Evolutionary conservation across 208 protist species (phyloP).

Genomic region (Leishmania gerbilli): DNA sequence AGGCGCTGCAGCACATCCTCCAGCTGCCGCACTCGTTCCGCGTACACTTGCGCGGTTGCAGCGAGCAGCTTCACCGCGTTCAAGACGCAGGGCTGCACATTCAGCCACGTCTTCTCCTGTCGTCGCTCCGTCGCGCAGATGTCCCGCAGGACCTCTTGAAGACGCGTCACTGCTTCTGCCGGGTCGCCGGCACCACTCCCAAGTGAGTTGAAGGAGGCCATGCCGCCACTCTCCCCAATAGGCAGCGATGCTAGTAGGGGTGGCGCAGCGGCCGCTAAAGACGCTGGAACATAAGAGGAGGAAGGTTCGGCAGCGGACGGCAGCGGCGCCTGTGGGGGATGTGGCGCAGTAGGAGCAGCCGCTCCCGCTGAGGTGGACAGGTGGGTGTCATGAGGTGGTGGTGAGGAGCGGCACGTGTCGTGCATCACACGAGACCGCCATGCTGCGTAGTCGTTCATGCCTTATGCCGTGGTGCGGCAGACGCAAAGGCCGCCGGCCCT

Average conservation of each 20-base stretch:
- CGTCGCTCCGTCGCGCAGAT: slow-evolving; percentile 52
- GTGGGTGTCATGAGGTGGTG: not conserved
- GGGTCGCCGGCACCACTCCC: not conserved
- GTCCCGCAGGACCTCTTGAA: slow-evolving; percentile 33
- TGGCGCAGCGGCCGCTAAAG: not conserved
- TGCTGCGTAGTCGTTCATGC: slow-evolving; percentile 29
- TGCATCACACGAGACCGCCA: slow-evolving; percentile 26
- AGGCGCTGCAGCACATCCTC: slow-evolving; percentile 37
- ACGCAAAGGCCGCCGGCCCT: not conserved
- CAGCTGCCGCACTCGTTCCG: slow-evolving; percentile 28
- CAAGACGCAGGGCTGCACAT: slow-evolving; percentile 75
- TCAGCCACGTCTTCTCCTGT: slow-evolving; percentile 56
- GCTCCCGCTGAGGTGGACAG: not conserved
- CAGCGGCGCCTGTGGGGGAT: not conserved
- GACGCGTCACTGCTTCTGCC: slow-evolving; percentile 4
- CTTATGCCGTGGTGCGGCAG: not conserved
- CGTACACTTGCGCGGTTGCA: slow-evolving; percentile 20
- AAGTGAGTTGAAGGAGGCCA: not conserved
- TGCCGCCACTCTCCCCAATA: not conserved
- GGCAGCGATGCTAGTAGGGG: not conserved
- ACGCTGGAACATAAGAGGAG: not conserved
- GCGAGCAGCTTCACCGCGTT: slow-evolving; percentile 25
- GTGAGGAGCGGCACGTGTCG: not conserved
- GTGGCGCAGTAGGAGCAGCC: not conserved
- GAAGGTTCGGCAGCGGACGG: not conserved